These are phyloP conservation scores for Benincasa hispida DNA, from an alignment of 306 rosid species.

Conservation along the genomic window DNA sequence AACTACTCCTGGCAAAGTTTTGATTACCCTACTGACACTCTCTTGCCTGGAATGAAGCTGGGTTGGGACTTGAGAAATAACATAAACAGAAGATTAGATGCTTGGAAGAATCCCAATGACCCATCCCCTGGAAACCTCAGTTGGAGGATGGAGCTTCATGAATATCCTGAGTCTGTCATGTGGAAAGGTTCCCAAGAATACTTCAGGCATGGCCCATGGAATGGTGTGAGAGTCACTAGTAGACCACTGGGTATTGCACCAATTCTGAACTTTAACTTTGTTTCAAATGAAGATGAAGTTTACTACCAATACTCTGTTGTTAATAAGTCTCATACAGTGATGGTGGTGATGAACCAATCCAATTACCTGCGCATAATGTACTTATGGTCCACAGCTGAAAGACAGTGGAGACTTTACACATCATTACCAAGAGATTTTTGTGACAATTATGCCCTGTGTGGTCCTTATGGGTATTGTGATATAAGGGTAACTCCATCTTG, in stretches of 20 bases:
- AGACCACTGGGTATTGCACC: conserved; percentile 1
- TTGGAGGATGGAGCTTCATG: conserved; percentile 1
- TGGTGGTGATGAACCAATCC: conserved; percentile 25
- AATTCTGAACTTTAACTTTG: not conserved
- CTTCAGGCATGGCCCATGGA: conserved; percentile 38
- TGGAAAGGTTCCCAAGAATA: conserved; percentile 15
- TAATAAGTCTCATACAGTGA: conserved; percentile 2
- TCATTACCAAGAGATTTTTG: conserved; percentile 22
- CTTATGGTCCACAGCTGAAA: conserved; percentile 8
- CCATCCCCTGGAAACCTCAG: conserved; percentile 29
- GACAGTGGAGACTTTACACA: conserved; percentile 14
- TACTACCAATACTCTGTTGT: conserved; percentile 2
- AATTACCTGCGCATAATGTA: not conserved
- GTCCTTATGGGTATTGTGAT: conserved; percentile 21
- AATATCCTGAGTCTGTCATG: conserved; percentile 16
- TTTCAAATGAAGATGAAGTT: conserved; percentile 19
- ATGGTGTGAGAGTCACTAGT: conserved; percentile 20
- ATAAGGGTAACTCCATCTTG: conserved; percentile 16
- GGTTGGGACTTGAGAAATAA: conserved; percentile 31
- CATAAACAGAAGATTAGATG: conserved; percentile 15
- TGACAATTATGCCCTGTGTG: conserved; percentile 26
- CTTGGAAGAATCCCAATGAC: conserved; percentile 42
- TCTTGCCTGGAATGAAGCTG: conserved; percentile 30
- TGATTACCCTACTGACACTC: conserved; percentile 26
- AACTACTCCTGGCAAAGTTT: conserved; percentile 35